phyloP scores from a whole-genome alignment of 495 filamentous ascomycete species.

The Tuber melanosporum region DNA sequence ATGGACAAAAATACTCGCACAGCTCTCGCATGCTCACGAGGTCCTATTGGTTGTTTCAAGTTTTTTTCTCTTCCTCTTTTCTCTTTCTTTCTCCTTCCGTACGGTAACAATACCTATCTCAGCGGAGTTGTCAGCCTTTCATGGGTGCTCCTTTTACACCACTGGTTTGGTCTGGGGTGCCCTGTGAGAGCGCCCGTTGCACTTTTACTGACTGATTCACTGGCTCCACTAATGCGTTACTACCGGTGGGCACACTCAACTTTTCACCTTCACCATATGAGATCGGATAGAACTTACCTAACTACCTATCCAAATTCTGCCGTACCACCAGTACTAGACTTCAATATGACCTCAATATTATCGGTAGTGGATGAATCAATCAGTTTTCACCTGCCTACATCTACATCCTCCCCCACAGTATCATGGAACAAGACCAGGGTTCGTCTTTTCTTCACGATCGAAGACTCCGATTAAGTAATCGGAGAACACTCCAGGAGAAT shows the following conservation, averaged over 20 bases:
- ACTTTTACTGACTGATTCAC: not conserved
- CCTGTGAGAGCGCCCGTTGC: not conserved
- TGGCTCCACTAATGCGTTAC: not conserved
- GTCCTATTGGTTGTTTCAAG: not conserved
- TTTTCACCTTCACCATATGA: not conserved
- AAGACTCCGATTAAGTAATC: conserved; percentile 2
- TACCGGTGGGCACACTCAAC: not conserved
- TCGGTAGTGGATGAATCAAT: not conserved
- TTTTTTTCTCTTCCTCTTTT: not conserved
- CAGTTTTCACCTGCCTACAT: not conserved
- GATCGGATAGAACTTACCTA: not conserved
- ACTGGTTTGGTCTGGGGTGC: not conserved
- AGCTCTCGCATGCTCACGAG: conserved; percentile 19
- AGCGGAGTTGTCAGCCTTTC: not conserved
- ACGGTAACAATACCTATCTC: not conserved
- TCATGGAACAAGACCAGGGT: not conserved
- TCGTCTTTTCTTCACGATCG: not conserved
- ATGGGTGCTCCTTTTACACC: not conserved
- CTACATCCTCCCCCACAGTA: not conserved
- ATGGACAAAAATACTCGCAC: conserved; percentile 19
- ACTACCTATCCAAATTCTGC: not conserved
- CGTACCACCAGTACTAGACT: not conserved
- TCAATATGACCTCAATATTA: not conserved
- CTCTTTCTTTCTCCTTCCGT: not conserved
- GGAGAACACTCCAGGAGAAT: not conserved